These are phyloP conservation scores for Podospora tetraspora DNA, from an alignment of 495 filamentous ascomycete genomes.

Conservation along the genomic window DNA sequence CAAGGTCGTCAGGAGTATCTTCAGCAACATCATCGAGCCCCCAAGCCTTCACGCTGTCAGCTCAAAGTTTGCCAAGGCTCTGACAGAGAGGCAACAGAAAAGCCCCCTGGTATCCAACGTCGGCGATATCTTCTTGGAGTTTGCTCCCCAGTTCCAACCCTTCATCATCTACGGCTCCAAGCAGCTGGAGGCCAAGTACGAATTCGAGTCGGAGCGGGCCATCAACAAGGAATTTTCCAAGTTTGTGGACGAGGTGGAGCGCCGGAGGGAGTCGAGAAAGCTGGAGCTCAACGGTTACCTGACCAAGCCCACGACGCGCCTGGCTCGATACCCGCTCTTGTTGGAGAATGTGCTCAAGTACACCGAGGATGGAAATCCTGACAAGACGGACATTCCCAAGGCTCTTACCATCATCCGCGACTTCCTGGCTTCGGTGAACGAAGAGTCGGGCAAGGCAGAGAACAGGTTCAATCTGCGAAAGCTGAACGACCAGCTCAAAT, in stretches of 20 bases:
- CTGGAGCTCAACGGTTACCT: conserved; percentile 96
- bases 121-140: conserved; percentile 92
- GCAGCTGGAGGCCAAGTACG: conserved; percentile 93
- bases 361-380: conserved; percentile 78
- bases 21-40: conserved; percentile 85
- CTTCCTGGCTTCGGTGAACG: conserved; percentile 81
- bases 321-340: conserved; percentile 90
- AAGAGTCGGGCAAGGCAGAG: conserved; percentile 93
- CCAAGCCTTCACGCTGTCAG: conserved; percentile 81
- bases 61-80: conserved; percentile 72
- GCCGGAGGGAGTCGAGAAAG: conserved; percentile 93
- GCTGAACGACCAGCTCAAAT: conserved; percentile 83
- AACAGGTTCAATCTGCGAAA: conserved; percentile 95
- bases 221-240: conserved; percentile 78
- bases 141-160: conserved; percentile 84
- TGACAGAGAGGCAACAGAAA: conserved; percentile 88
- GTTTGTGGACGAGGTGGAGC: conserved; percentile 96
- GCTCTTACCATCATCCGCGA: conserved; percentile 81
- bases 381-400: conserved; percentile 85
- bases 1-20: conserved; percentile 87
- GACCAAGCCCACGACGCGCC: conserved; percentile 93
- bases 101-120: conserved; percentile 80
- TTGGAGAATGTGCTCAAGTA: conserved; percentile 89
- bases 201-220: conserved; percentile 93
- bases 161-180: conserved; percentile 97